Percentiles rank a stretch among this genome's conserved stretches.
Conservation (phyloP, 2,329 filamentous ascomycete genomes). For the Zopfia rhizophila region DNA sequence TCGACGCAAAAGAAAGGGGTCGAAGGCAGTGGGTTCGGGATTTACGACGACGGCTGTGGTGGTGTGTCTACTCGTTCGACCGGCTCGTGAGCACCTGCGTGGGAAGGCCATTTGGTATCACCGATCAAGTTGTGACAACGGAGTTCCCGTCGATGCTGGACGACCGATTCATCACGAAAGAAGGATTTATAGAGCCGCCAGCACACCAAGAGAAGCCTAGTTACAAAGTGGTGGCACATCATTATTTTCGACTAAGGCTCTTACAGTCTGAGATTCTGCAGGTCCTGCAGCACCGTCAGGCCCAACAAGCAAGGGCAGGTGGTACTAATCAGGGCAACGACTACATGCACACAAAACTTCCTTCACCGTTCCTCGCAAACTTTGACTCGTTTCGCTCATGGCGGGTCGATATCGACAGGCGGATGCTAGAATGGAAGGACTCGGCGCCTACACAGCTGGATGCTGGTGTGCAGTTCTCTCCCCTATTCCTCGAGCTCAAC, state of each 20-base stretch:
- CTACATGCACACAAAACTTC: slow-evolving; percentile 80
- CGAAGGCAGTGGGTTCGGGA: slow-evolving; percentile 87
- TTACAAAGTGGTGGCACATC: slow-evolving; percentile 90
- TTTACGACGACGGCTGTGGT: slow-evolving; percentile 88
- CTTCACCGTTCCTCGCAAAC: slow-evolving; percentile 84
- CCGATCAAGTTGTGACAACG: slow-evolving; percentile 95
- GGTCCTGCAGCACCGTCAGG: slow-evolving; percentile 91
- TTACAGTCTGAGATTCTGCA: slow-evolving; percentile 96
- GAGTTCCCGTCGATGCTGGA: slow-evolving; percentile 91
- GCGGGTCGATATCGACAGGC: slow-evolving; percentile 85
- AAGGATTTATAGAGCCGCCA: slow-evolving; percentile 74
- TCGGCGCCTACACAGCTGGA: slow-evolving; percentile 79
- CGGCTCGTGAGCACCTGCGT: slow-evolving; percentile 95
- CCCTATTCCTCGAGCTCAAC: slow-evolving; percentile 91
- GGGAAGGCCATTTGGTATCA: slow-evolving; percentile 90
- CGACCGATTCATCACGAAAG: slow-evolving; percentile 85
- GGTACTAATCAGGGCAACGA: slow-evolving; percentile 73
- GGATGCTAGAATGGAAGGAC: slow-evolving; percentile 87
- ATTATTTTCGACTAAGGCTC: slow-evolving; percentile 89
- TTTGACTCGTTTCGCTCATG: slow-evolving; percentile 90
- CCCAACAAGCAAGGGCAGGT: slow-evolving; percentile 76
- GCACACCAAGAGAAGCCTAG: slow-evolving; percentile 71
- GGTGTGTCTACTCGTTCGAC: slow-evolving; percentile 96
- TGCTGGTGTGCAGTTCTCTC: slow-evolving; percentile 88
- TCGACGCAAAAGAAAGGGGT: slow-evolving; percentile 68